Conservation (phyloP, 2,329 filamentous ascomycete species). For the Lasiodiplodia sp. region DNA sequence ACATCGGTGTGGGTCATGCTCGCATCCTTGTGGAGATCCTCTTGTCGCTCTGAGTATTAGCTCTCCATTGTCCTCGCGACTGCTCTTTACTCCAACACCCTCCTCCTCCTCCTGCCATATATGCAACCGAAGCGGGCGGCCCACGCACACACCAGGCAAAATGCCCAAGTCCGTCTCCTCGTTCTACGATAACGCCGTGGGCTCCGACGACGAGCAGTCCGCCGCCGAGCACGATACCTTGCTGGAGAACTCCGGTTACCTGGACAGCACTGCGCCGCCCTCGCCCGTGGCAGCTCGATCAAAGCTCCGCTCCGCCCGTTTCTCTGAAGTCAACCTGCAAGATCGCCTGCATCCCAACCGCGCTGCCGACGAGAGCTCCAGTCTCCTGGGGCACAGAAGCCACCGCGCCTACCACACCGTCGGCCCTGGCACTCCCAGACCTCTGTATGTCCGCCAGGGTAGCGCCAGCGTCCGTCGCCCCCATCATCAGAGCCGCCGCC, state of each 20-base stretch:
- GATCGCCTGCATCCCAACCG: slow-evolving; percentile 33
- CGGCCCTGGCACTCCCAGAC: slow-evolving; percentile 51
- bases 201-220: slow-evolving; percentile 42
- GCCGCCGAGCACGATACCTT: slow-evolving; percentile 8
- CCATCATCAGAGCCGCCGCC: slow-evolving; percentile 41
- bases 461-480: slow-evolving; percentile 34
- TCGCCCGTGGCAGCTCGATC: slow-evolving; percentile 40
- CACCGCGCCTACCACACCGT: slow-evolving; percentile 48
- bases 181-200: slow-evolving; percentile 44
- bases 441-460: slow-evolving; percentile 47
- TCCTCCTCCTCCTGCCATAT: background rate
- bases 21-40: slow-evolving; percentile 23
- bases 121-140: background rate
- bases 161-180: slow-evolving; percentile 48
- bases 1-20: slow-evolving; percentile 20
- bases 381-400: slow-evolving; percentile 53
- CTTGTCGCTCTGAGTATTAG: slow-evolving; percentile 12
- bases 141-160: slow-evolving; percentile 29
- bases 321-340: slow-evolving; percentile 45
- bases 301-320: slow-evolving; percentile 37
- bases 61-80: background rate
- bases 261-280: slow-evolving; percentile 39
- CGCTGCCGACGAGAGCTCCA: slow-evolving; percentile 56
- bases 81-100: background rate
- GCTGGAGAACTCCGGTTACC: slow-evolving; percentile 27